Evolutionary conservation across 2,329 filamentous ascomycete species (phyloP).

Genomic region (Colletotrichum siamense): DNA sequence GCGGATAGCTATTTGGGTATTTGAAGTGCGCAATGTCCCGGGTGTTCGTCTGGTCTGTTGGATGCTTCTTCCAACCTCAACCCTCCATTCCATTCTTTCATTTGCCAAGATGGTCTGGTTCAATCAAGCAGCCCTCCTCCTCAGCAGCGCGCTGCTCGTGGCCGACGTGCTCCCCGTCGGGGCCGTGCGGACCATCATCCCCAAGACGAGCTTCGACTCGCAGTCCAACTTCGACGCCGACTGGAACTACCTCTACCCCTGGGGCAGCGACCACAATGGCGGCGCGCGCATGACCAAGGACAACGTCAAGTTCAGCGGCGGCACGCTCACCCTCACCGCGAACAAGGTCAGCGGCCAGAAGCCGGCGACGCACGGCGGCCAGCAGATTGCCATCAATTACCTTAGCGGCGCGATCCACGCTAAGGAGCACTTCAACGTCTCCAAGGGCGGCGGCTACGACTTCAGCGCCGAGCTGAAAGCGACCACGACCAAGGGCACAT

Average conservation of each 20-base stretch:
- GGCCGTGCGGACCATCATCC: constrained; percentile 16
- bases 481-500: constrained; percentile 49
- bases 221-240: constrained; percentile 40
- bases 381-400: constrained; percentile 54
- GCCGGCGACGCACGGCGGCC: constrained; percentile 40
- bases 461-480: constrained; percentile 46
- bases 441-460: constrained; percentile 43
- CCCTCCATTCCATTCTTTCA: neutral
- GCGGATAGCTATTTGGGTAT: neutral
- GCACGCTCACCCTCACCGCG: constrained; percentile 53
- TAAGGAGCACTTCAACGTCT: constrained; percentile 44
- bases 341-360: constrained; percentile 46
- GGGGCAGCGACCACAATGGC: constrained; percentile 64
- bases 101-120: constrained; percentile 1
- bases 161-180: constrained; percentile 1
- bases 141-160: constrained; percentile 11
- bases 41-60: neutral
- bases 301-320: constrained; percentile 46
- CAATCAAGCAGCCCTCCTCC: neutral
- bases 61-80: neutral
- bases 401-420: constrained; percentile 51
- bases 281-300: constrained; percentile 57
- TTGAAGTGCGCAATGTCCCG: neutral
- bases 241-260: constrained; percentile 58
- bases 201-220: constrained; percentile 9